phyloP scores from a whole-genome alignment of 1,284 basidiomycete genomes.

The Pseudozyma pruni region DNA sequence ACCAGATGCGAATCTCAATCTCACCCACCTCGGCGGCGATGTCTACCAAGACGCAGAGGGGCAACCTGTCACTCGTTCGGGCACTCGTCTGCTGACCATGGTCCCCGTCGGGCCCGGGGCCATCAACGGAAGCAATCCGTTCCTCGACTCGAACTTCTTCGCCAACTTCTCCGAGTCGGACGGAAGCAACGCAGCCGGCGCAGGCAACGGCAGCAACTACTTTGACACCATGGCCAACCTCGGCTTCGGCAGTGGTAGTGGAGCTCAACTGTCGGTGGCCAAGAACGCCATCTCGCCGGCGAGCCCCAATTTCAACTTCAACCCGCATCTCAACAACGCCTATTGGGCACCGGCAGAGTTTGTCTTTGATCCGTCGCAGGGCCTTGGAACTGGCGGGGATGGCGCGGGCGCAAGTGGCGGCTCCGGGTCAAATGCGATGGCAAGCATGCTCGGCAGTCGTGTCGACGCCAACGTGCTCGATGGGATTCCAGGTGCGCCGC shows the following conservation, averaged over 20 bases:
- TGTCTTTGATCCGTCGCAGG: conserved; percentile 10
- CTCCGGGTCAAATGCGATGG: background rate
- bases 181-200: background rate
- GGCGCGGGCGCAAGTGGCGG: background rate
- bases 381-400: background rate
- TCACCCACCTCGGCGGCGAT: conserved; percentile 52
- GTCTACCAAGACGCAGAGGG: conserved; percentile 54
- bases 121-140: conserved; percentile 11
- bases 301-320: conserved; percentile 51
- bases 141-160: conserved; percentile 35
- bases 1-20: conserved; percentile 15
- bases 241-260: background rate
- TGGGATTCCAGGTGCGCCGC: conserved; percentile 43
- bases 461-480: conserved; percentile 45
- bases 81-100: conserved; percentile 55
- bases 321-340: conserved; percentile 56
- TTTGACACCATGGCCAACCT: conserved; percentile 14
- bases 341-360: conserved; percentile 43
- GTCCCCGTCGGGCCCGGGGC: conserved; percentile 38
- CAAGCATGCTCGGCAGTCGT: conserved; percentile 17
- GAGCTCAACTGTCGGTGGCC: conserved; percentile 26
- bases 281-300: conserved; percentile 33
- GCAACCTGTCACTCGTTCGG: conserved; percentile 46
- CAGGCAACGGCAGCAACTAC: conserved; percentile 5
- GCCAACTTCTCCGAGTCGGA: conserved; percentile 8